Evolutionary conservation across 176 grass and related monocot species (phyloP).

Genomic region (Oryza brachyantha): DNA sequence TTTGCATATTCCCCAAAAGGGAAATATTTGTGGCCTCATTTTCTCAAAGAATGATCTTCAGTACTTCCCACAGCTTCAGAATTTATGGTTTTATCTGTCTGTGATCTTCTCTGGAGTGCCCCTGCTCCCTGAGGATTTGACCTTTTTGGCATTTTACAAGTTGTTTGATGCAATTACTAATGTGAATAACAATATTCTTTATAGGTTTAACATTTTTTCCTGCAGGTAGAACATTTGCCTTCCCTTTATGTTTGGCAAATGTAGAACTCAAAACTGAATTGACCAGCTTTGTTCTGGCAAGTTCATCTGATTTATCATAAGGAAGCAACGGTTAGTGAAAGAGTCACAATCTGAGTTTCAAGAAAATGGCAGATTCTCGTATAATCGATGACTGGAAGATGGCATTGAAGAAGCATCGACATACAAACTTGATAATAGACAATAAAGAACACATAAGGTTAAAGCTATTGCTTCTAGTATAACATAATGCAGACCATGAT

Average conservation of each 20-base stretch:
- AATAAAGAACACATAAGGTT: constrained; percentile 39
- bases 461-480: constrained; percentile 51
- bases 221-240: neutral
- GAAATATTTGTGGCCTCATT: too few species aligned
- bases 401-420: constrained; percentile 47
- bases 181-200: neutral
- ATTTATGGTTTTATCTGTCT: neutral
- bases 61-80: neutral
- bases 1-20: too few species aligned
- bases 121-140: neutral
- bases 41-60: neutral
- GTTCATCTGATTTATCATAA: neutral
- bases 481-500: constrained; percentile 32
- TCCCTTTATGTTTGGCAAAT: neutral
- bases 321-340: constrained; percentile 34
- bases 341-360: neutral
- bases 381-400: constrained; percentile 47
- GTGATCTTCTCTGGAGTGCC: neutral
- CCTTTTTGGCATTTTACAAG: neutral
- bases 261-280: neutral
- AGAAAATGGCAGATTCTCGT: constrained; percentile 32
- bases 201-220: neutral
- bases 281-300: neutral
- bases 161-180: neutral
- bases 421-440: constrained; percentile 46